Base-by-base conservation (phyloP, 768 basidiomycete genomes). In the Tylopilus sp. region DNA sequence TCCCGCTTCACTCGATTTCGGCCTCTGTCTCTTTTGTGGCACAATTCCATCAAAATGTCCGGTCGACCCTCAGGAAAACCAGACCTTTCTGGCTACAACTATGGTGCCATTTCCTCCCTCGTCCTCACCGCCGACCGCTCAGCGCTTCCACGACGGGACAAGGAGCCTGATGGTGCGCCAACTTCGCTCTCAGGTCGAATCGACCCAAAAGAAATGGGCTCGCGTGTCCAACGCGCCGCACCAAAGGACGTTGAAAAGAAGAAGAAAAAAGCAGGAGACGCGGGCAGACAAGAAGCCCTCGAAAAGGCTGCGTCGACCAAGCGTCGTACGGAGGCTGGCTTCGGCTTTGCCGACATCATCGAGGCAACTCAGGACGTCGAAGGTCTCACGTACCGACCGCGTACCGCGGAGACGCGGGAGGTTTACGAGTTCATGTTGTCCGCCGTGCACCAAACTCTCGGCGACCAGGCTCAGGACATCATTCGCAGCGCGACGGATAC, bases 161-260 rank as follows among this genome's bases (percentile, higher is more conserved):
- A 90, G 74, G 96, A 99, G 69, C 95, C 95, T 8, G 94, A 97
- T 76, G 96, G 97, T 57, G 92, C 93, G 9, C 91, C 95, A 11
- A 95, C 95, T 16, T 87, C 94, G 3, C 84, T 98, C 30, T 87
- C 85, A 41, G 97, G 97, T 16, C 83, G 88, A 25, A 98, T 99
- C 52, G 86, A 92, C 76, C 79, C 85, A 10, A 82, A 79, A 56
- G 87, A 95, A 57, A 99, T 98, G 96, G 96, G 96, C 24, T 92
- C 93, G 19, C 84, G 93, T 21, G 92, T 90, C 29, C 73, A 84
- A 53, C 81, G 92, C 17, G 83, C 90, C 59, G 84, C 81, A 0
- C 91, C 93, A 14, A 92, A 92, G 67, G 91, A 95, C 64, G 64
- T 93, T 17, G 89, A 92, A 45, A 95, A 94, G 82, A 94, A 92